Evolutionary conservation across 1,284 basidiomycete genomes (phyloP).

Genomic region (Pholiota adiposa): DNA sequence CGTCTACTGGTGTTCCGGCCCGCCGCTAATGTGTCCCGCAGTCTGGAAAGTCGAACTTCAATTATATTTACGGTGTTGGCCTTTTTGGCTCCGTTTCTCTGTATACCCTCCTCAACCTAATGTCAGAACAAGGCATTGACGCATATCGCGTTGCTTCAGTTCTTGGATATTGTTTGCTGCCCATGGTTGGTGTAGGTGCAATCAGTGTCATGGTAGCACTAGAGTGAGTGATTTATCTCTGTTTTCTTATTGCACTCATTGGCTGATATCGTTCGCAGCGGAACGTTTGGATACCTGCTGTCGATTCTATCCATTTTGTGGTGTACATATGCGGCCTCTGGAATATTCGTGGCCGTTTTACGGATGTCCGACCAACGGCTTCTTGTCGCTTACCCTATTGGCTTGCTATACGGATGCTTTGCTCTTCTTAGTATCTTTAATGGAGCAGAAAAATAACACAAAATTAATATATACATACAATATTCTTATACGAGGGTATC

Average conservation of each 20-base stretch:
- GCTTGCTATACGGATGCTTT: slow-evolving; percentile 91
- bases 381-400: slow-evolving; percentile 93
- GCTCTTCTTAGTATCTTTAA: slow-evolving; percentile 87
- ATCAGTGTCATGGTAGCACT: slow-evolving; percentile 88
- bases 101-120: slow-evolving; percentile 95
- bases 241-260: slow-evolving; percentile 7
- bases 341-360: slow-evolving; percentile 92
- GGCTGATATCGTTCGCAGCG: slow-evolving; percentile 47
- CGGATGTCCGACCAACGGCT: slow-evolving; percentile 93
- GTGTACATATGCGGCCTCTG: slow-evolving; percentile 95
- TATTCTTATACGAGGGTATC: slow-evolving; percentile 8
- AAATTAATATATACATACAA: slow-evolving; percentile 13
- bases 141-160: slow-evolving; percentile 96
- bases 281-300: slow-evolving; percentile 82
- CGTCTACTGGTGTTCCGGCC: slow-evolving; percentile 4
- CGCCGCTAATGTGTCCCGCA: slow-evolving; percentile 36
- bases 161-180: slow-evolving; percentile 95
- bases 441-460: slow-evolving; percentile 38
- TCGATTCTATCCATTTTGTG: slow-evolving; percentile 84
- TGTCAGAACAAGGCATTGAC: slow-evolving; percentile 96
- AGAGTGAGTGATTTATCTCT: slow-evolving; percentile 65
- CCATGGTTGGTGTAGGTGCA: slow-evolving; percentile 95
- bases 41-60: slow-evolving; percentile 99
- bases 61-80: slow-evolving; percentile 98
- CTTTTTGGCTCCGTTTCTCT: slow-evolving; percentile 94